Evolutionary conservation across 2,329 filamentous ascomycete genomes (phyloP), one percentile per base, ranked within the genome.

Genomic region (Aureobasidium uvarum): DNA sequence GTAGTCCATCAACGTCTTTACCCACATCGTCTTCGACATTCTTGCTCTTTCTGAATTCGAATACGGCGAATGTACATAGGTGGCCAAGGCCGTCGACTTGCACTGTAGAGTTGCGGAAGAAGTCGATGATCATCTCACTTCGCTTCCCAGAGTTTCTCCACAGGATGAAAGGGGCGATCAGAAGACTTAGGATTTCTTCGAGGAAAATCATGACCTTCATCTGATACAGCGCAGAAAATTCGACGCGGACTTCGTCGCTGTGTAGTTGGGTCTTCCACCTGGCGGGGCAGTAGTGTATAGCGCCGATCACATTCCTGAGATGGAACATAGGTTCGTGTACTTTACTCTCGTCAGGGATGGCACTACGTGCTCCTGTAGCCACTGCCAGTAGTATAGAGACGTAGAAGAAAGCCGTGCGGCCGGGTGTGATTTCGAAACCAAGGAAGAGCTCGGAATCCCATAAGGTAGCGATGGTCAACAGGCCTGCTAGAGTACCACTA

Each of bases 21-120:
- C 70, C 70, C 1, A 70, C 77, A 13, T 76, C 77, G 58, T 77
- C 74, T 51, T 75, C 74, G 5, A 79, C 78, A 69, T 83, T 83
- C 25, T 88, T 82, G 28, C 88, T 90, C 75, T 92, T 94, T 76
- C 96, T 93, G 79, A 98, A 98, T 69, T 97, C 91, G 72, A 99
- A 99, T 41, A 96, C 92, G 3, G 95, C 95, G 78, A 97, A 98
- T 1, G 94, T 97, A 77, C 95, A 99, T 13, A 98, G 92, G 70
- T 97, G 94, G 25, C 95, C 95, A 41, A 99, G 84, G 0, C 95
- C 95, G 73, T 99, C 95, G 18, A 99, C 94, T 71, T 99, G 93
- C 25, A 99, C 88, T 0, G 95, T 98, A 71, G 98, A 97, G 74
- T 99, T 95, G 45, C 95, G 88, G 81, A 99, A 98, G 77, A 99